Percentiles rank a stretch among this genome's conserved stretches.
phyloP scores from a whole-genome alignment of 192 early-diverging fungal genomes.

The Phlyctochytrium bullatum region DNA sequence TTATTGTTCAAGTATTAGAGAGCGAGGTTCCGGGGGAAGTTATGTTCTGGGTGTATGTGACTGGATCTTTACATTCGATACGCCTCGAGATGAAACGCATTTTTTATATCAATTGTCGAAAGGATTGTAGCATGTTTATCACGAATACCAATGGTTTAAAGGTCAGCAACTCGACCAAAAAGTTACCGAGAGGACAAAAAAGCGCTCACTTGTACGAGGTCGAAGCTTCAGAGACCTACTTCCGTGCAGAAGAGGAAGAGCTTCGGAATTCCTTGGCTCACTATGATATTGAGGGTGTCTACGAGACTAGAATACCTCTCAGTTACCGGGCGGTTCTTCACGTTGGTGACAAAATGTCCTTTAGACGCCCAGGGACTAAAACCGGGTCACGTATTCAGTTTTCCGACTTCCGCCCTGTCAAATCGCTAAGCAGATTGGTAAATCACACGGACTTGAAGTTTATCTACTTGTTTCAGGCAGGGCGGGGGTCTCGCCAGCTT shows the following conservation, averaged over 20 bases:
- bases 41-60: constrained; percentile 77
- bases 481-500: constrained; percentile 52
- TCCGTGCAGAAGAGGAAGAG: constrained; percentile 66
- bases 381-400: too few species aligned
- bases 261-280: constrained; percentile 81
- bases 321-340: constrained; percentile 77
- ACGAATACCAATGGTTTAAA: constrained; percentile 24
- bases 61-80: constrained; percentile 67
- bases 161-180: constrained; percentile 39
- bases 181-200: constrained; percentile 75
- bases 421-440: too few species aligned
- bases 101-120: constrained; percentile 78
- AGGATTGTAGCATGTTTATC: not conserved
- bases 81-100: constrained; percentile 74
- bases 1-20: constrained; percentile 81
- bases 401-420: too few species aligned
- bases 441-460: constrained; percentile 48
- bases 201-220: constrained; percentile 75
- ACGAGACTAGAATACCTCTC: constrained; percentile 86
- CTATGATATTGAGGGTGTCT: constrained; percentile 86
- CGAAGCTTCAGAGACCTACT: constrained; percentile 77
- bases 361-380: too few species aligned
- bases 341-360: too few species aligned
- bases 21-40: constrained; percentile 86
- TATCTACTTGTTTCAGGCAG: constrained; percentile 77